A percentile compares a stretch with the other conserved stretches of the same genome.
phyloP scores from a whole-genome alignment of 2,329 filamentous ascomycete species.

The Neocucurbitaria cava region DNA sequence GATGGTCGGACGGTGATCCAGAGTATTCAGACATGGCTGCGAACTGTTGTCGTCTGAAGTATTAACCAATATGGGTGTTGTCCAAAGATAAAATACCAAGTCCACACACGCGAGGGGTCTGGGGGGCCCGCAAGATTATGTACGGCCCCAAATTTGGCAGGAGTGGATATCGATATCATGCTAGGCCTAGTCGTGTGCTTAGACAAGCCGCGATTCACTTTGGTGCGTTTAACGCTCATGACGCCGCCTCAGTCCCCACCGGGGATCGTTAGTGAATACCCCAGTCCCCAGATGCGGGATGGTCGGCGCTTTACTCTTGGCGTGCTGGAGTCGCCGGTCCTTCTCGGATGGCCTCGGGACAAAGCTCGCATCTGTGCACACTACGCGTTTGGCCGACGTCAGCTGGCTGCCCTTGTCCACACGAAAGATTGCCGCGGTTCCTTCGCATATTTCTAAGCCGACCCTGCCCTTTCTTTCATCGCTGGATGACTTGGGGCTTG shows the following conservation, averaged over 20 bases:
- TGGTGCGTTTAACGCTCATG: constrained; percentile 44
- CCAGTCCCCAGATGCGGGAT: constrained; percentile 48
- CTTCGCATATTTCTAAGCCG: constrained; percentile 11
- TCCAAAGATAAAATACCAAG: constrained; percentile 16
- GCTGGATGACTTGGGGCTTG: not conserved
- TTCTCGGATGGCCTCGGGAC: constrained; percentile 44
- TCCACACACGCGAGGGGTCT: constrained; percentile 31
- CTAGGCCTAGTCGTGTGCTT: constrained; percentile 36
- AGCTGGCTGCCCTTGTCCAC: constrained; percentile 24
- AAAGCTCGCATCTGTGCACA: constrained; percentile 26
- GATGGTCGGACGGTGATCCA: constrained; percentile 44
- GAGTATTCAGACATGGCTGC: constrained; percentile 49
- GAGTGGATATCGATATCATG: constrained; percentile 43
- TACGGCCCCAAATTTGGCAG: constrained; percentile 37
- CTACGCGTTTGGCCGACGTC: constrained; percentile 29
- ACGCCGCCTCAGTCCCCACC: constrained; percentile 42
- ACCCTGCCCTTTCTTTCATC: constrained; percentile 10
- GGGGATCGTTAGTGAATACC: constrained; percentile 45
- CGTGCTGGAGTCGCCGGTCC: constrained; percentile 31
- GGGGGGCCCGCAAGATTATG: constrained; percentile 42
- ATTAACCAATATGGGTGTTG: constrained; percentile 21
- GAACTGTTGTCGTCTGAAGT: constrained; percentile 17
- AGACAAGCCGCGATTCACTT: constrained; percentile 38
- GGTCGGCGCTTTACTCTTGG: constrained; percentile 40
- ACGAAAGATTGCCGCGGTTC: constrained; percentile 28